Percentiles rank a stretch among this genome's conserved stretches.
These are phyloP conservation scores for Incumbomyces lentus DNA, from an alignment of 2,329 filamentous ascomycete species.

Conservation along the genomic window DNA sequence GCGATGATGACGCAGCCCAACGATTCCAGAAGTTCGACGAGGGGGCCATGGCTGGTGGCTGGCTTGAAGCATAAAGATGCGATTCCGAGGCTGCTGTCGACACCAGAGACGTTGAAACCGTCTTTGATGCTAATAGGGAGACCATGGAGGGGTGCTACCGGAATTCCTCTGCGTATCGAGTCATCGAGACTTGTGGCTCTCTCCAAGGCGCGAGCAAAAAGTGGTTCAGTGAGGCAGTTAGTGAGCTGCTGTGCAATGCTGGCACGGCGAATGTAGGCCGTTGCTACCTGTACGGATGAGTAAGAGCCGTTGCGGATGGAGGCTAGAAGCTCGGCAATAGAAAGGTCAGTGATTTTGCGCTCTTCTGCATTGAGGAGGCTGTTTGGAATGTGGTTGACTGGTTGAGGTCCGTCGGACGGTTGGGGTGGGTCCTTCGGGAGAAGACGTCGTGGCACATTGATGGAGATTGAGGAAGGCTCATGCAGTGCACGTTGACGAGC, in stretches of 20 bases:
- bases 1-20: constrained; percentile 58
- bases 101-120: constrained; percentile 32
- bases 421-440: constrained; percentile 18
- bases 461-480: constrained; percentile 27
- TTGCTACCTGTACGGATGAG: constrained; percentile 37
- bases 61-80: constrained; percentile 51
- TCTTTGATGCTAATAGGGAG: constrained; percentile 30
- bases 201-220: constrained; percentile 28
- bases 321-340: constrained; percentile 38
- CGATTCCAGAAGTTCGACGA: constrained; percentile 48
- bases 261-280: constrained; percentile 44
- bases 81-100: constrained; percentile 48
- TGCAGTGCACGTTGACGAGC: constrained; percentile 19
- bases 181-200: constrained; percentile 29
- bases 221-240: constrained; percentile 30
- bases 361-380: constrained; percentile 30
- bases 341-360: constrained; percentile 26
- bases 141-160: constrained; percentile 30
- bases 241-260: constrained; percentile 24
- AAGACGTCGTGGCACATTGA: constrained; percentile 25
- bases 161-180: constrained; percentile 3
- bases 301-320: constrained; percentile 27
- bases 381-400: constrained; percentile 41
- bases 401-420: constrained; percentile 12
- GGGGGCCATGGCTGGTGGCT: constrained; percentile 43